A percentile compares a stretch with the other conserved stretches of the same genome.
These are phyloP conservation scores for Irpex sp. DNA, from an alignment of 1,284 basidiomycete genomes.

Conservation along the genomic window DNA sequence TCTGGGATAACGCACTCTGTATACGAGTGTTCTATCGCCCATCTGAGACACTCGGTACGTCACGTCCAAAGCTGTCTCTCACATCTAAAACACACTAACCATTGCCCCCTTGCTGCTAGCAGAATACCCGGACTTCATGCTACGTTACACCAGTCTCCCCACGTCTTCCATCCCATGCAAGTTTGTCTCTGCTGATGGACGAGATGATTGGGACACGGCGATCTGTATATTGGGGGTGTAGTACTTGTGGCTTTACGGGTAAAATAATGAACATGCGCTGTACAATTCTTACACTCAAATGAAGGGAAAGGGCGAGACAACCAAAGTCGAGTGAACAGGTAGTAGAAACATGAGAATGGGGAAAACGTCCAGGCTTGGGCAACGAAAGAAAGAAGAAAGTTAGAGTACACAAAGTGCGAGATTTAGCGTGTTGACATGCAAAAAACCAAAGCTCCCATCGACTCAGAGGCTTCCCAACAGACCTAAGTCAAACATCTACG, in stretches of 20 bases:
- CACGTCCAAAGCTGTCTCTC: background rate
- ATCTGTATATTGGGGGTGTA: constrained; percentile 33
- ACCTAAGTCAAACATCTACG: constrained; percentile 26
- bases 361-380: background rate
- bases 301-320: too few relatives aligned
- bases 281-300: background rate
- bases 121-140: constrained; percentile 18
- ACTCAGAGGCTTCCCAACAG: background rate
- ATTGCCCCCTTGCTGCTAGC: background rate
- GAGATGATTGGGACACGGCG: constrained; percentile 55
- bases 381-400: constrained; percentile 1
- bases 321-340: too few relatives aligned
- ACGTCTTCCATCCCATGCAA: constrained; percentile 52
- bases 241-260: constrained; percentile 18
- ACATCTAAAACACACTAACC: background rate
- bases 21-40: constrained; percentile 41
- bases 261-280: constrained; percentile 7
- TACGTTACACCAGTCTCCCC: constrained; percentile 27
- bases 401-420: background rate
- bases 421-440: background rate
- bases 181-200: constrained; percentile 36
- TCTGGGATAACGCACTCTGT: constrained; percentile 27
- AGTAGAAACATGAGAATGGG: background rate
- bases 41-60: constrained; percentile 18
- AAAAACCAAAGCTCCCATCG: background rate